Evolutionary conservation across 768 basidiomycete genomes (phyloP).

Genomic region (Suillus clintonianus): DNA sequence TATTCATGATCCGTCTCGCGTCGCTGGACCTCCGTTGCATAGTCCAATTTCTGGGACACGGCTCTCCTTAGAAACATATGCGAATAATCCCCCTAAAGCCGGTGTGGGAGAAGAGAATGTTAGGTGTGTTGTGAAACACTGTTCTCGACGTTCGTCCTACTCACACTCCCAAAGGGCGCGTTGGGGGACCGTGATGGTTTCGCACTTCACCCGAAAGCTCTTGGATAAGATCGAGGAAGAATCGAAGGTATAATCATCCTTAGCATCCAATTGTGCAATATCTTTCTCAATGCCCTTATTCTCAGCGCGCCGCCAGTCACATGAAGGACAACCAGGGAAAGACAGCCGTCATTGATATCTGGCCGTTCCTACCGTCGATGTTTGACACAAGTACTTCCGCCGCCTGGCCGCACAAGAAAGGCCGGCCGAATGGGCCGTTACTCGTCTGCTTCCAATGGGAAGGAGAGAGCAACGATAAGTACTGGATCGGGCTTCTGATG

Average conservation of each 20-base stretch:
- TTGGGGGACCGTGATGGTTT: constrained; percentile 19
- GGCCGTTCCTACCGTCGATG: constrained; percentile 18
- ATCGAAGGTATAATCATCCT: not conserved
- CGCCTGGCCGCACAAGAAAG: constrained; percentile 17
- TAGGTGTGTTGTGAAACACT: not conserved
- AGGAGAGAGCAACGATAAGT: constrained; percentile 6
- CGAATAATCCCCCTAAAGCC: not conserved
- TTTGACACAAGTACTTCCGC: constrained; percentile 9
- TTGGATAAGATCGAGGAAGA: constrained; percentile 3
- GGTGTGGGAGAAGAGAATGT: not conserved
- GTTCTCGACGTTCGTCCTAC: not conserved
- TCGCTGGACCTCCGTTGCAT: not conserved
- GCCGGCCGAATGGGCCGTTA: constrained; percentile 14
- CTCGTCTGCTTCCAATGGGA: constrained; percentile 17
- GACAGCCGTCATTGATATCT: constrained; percentile 10
- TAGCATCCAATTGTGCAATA: not conserved
- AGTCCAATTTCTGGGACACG: not conserved
- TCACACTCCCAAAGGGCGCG: not conserved
- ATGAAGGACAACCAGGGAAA: not conserved
- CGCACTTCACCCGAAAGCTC: constrained; percentile 14
- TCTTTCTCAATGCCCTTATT: not conserved
- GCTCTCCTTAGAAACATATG: not conserved
- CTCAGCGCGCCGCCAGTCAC: constrained; percentile 4
- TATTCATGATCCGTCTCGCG: not conserved
- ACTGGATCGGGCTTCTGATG: constrained; percentile 11